These are phyloP conservation scores for Micractinium sp. DNA, from an alignment of 139 green algal genomes.

Conservation along the genomic window DNA sequence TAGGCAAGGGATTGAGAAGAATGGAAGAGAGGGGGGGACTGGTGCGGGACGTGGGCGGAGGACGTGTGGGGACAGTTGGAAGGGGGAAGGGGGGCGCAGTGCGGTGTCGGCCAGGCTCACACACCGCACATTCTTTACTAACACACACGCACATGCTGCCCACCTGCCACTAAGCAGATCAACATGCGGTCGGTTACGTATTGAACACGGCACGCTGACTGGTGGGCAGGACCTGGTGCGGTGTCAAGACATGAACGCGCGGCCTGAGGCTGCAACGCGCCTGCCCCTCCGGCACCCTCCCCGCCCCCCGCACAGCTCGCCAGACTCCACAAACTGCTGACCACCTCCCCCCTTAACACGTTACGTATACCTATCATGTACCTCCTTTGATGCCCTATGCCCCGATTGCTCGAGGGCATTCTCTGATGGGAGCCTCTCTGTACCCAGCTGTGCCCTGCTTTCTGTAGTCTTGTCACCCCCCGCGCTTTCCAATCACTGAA, in stretches of 20 bases:
- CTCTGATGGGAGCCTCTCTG: background rate
- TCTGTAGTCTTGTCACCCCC: background rate
- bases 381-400: background rate
- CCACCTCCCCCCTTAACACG: background rate
- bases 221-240: background rate
- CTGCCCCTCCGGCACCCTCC: no score
- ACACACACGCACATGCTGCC: background rate
- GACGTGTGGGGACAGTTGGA: no score
- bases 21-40: no score
- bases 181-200: background rate
- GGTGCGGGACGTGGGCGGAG: no score
- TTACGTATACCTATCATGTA: background rate
- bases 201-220: background rate
- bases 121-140: no score
- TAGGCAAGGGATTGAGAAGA: no score
- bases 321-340: background rate
- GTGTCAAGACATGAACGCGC: no score
- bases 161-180: background rate
- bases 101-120: no score
- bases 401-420: background rate
- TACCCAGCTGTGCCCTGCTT: background rate
- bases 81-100: no score
- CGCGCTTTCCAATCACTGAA: background rate
- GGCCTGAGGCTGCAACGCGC: no score
- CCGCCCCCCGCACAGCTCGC: no score